Percentiles rank a stretch among this genome's conserved stretches.
Evolutionary conservation across 2,329 filamentous ascomycete genomes (phyloP).

Genomic region (Pseudogymnoascus sp.): DNA sequence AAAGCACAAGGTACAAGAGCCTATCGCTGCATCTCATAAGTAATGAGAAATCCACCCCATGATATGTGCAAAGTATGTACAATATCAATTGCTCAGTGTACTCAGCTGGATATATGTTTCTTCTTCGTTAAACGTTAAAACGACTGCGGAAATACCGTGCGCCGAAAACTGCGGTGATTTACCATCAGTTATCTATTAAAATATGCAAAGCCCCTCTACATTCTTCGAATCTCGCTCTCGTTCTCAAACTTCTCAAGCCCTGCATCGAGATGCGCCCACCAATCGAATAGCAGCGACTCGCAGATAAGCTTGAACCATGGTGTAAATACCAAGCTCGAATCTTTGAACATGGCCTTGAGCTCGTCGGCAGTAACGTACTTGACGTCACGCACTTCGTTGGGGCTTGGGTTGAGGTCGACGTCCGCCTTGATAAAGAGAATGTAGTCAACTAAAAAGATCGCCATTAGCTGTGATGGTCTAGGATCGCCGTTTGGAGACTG

Average conservation of each 20-base stretch:
- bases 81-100: slow-evolving; percentile 3
- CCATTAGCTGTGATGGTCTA: slow-evolving; percentile 11
- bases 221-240: slow-evolving; percentile 80
- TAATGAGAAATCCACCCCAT: not conserved
- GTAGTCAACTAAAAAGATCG: slow-evolving; percentile 69
- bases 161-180: not conserved
- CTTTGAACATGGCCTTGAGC: slow-evolving; percentile 76
- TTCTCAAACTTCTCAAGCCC: slow-evolving; percentile 79
- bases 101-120: slow-evolving; percentile 3
- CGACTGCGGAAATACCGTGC: slow-evolving; percentile 6
- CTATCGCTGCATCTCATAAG: not conserved
- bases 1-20: not conserved
- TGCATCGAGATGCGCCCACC: slow-evolving; percentile 81
- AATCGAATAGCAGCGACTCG: slow-evolving; percentile 93
- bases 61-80: not conserved
- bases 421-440: slow-evolving; percentile 97
- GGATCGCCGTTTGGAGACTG: not conserved
- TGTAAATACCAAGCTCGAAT: slow-evolving; percentile 77
- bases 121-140: slow-evolving; percentile 9
- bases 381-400: slow-evolving; percentile 82
- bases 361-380: slow-evolving; percentile 77
- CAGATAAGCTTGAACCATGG: slow-evolving; percentile 99
- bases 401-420: slow-evolving; percentile 73
- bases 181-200: slow-evolving; percentile 2
- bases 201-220: slow-evolving; percentile 39